Evolutionary conservation across 2,329 filamentous ascomycete species (phyloP).

Genomic region (Diaporthe sp.): DNA sequence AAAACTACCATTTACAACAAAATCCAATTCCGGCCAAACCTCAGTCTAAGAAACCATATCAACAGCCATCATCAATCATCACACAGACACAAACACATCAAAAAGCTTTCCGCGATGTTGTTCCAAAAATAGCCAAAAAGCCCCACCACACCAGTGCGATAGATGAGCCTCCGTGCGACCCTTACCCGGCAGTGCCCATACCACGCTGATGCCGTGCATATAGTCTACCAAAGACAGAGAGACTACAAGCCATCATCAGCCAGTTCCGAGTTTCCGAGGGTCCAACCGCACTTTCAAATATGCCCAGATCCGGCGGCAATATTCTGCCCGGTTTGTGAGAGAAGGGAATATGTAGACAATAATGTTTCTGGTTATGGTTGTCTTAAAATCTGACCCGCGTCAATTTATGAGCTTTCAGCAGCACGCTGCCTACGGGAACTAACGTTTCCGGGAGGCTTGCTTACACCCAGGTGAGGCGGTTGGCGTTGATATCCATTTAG

Average conservation of each 20-base stretch:
- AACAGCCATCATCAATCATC: too few relatives aligned
- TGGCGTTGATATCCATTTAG: background rate
- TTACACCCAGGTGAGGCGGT: background rate
- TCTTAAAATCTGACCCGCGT: slow-evolving; percentile 20
- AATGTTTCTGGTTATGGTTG: background rate
- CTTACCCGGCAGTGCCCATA: slow-evolving; percentile 20
- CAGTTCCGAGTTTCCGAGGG: background rate
- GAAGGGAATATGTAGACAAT: background rate
- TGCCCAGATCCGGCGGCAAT: background rate
- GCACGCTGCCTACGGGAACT: background rate
- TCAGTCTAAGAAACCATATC: background rate
- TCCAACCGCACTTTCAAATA: background rate
- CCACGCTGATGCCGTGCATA: slow-evolving; percentile 16
- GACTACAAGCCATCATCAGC: background rate
- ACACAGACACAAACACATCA: background rate
- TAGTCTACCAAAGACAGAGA: background rate
- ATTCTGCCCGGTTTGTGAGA: background rate
- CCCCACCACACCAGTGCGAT: background rate
- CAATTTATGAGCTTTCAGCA: background rate
- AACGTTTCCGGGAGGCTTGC: background rate
- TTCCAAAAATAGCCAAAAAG: slow-evolving; percentile 26
- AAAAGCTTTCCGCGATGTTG: background rate
- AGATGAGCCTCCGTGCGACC: slow-evolving; percentile 18
- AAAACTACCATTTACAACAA: background rate
- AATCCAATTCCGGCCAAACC: background rate